Base-by-base conservation (phyloP, 2,329 filamentous ascomycete genomes). In the Pestalotiopsis sp. region DNA sequence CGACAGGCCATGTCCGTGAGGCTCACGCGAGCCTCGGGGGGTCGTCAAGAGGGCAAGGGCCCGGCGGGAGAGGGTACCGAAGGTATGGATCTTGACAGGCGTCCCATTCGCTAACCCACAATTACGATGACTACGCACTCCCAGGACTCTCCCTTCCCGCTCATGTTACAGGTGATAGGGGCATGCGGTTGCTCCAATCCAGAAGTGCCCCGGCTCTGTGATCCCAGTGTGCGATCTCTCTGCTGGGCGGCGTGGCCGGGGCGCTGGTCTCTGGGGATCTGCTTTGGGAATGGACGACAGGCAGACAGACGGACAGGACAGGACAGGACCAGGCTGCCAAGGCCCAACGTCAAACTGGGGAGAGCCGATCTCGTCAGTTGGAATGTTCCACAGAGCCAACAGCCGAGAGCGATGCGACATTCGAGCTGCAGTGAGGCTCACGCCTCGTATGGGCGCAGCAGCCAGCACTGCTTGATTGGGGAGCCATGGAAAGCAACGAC, bases 351-450 rank as follows among this genome's bases (percentile, higher is more conserved):
- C 59, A 39, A 20, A 23, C 39, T 17, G 38, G 38, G 31, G 13
- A 49, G 39, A 66, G 49, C 63, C 63, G 13, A 58, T 66, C 63
- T 66, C 63, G 39, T 36, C 63, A 27, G 12, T 4, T 66, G 11
- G 12, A 17, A 38, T 45, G 45, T 66, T 38, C 20, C 31, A 57
- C 63, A 57, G 27, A 45, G 63, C 63, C 45, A 38, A 58, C 11
- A 31, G 23, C 49, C 41, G 41, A 31, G 25, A 20, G 52, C 17
- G 45, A 64, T 45, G 45, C 49, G 27, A 31, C 63, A 36, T 17
- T 45, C 6, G 23, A 49, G 63, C 49, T 57, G 63, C 63, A 66
- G 49, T 58, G 63, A 66, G 63, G 63, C 63, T 66, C 63, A 65
- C 62, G 62, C 62, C 23, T 65, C 41, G 62, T 23, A 49, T 65